Evolutionary conservation across 306 rosid species (phyloP).

Genomic region (Glycine tomentella): DNA sequence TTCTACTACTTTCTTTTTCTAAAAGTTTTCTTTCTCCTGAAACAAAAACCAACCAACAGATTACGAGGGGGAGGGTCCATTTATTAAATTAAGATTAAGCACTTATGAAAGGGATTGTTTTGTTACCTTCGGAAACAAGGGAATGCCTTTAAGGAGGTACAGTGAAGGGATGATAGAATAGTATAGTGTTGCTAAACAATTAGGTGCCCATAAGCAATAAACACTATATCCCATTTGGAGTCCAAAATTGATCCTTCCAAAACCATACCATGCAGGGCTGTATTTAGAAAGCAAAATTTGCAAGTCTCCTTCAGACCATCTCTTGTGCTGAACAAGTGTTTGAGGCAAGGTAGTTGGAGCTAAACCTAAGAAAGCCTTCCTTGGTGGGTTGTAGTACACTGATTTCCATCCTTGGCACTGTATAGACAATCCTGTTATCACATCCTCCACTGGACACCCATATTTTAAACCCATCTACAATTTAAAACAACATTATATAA

Average conservation of each 20-base stretch:
- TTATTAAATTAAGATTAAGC: too few species aligned
- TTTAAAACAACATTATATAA: neutral
- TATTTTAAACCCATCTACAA: slow-evolving; percentile 75
- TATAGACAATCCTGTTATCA: slow-evolving; percentile 75
- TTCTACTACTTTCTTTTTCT: too few species aligned
- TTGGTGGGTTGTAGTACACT: slow-evolving; percentile 65
- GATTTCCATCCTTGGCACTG: slow-evolving; percentile 82
- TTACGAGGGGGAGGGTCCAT: too few species aligned
- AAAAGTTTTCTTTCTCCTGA: too few species aligned
- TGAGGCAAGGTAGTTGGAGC: slow-evolving; percentile 67
- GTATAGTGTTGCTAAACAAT: slow-evolving; percentile 57
- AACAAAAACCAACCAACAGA: too few species aligned
- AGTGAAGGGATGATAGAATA: slow-evolving; percentile 77
- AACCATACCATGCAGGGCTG: slow-evolving; percentile 67
- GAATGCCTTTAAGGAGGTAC: slow-evolving; percentile 64
- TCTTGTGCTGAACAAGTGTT: slow-evolving; percentile 74
- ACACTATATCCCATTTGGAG: slow-evolving; percentile 65
- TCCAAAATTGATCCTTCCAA: slow-evolving; percentile 65
- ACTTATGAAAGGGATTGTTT: neutral
- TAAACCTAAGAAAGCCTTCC: slow-evolving; percentile 74
- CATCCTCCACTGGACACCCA: slow-evolving; percentile 86
- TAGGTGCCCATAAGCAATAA: slow-evolving; percentile 71
- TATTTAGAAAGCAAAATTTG: slow-evolving; percentile 66
- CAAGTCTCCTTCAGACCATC: slow-evolving; percentile 88
- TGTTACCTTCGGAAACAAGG: slow-evolving; percentile 78